These are phyloP conservation scores for Penicillium janthinellum DNA, from an alignment of 2,329 filamentous ascomycete species.

Conservation along the genomic window DNA sequence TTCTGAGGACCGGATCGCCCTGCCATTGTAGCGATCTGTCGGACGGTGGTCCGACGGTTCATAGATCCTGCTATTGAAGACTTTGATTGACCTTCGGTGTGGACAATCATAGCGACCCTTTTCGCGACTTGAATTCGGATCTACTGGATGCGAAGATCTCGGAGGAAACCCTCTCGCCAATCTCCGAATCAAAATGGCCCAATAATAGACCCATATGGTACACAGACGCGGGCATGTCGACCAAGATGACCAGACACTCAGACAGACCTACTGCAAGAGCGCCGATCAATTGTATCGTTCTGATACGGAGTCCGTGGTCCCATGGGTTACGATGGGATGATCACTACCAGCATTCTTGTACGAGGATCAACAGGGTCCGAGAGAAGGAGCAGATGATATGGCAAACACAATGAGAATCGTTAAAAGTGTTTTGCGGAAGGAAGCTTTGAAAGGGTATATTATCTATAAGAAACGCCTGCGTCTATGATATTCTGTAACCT, in stretches of 20 bases:
- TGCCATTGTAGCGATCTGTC: not conserved
- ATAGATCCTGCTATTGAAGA: not conserved
- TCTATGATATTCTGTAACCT: not conserved
- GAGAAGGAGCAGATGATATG: not conserved
- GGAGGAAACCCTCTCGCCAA: not conserved
- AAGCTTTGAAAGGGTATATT: not conserved
- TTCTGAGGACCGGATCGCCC: not conserved
- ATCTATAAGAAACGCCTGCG: not conserved
- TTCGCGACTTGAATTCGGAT: conserved; percentile 1
- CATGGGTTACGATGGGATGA: not conserved
- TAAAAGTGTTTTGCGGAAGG: not conserved
- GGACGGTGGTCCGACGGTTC: conserved; percentile 13
- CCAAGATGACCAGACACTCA: not conserved
- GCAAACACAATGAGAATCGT: too few relatives aligned
- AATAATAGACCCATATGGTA: not conserved
- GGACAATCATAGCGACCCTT: not conserved
- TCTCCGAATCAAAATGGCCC: conserved; percentile 1
- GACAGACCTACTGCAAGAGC: not conserved
- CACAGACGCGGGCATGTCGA: not conserved
- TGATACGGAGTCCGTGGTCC: not conserved
- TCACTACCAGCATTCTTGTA: not conserved
- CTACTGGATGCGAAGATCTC: conserved; percentile 1
- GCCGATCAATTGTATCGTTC: not conserved
- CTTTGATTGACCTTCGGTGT: not conserved
- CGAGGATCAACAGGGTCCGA: not conserved